phyloP scores from a whole-genome alignment of 257 asterid species.

The Paraleonurus japonicus region DNA sequence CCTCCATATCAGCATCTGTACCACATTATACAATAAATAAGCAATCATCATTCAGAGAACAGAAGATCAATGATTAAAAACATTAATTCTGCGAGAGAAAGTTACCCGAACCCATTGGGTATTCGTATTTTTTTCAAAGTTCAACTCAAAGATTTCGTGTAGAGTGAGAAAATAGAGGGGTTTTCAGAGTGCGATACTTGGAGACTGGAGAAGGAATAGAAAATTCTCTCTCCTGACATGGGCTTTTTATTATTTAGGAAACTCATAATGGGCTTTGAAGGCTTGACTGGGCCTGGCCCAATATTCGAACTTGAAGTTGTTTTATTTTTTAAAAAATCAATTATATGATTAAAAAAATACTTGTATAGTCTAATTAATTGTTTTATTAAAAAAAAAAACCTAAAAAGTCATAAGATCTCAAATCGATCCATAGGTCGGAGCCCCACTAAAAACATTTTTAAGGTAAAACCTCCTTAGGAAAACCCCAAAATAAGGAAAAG shows the following conservation, averaged over 20 bases:
- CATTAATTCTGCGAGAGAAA: background rate
- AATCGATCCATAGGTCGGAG: no score
- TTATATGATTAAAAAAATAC: no score
- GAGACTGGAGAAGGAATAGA: background rate
- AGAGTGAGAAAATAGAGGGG: slow-evolving; percentile 14
- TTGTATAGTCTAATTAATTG: no score
- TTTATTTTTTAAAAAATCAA: no score
- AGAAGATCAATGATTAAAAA: background rate
- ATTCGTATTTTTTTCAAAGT: background rate
- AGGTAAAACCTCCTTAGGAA: no score
- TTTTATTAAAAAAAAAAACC: no score
- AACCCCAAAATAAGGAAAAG: no score
- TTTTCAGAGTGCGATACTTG: background rate
- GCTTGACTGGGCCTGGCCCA: background rate
- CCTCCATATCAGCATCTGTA: slow-evolving; percentile 97
- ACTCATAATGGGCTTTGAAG: slow-evolving; percentile 10
- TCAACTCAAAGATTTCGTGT: slow-evolving; percentile 25
- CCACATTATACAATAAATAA: slow-evolving; percentile 9
- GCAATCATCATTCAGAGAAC: background rate
- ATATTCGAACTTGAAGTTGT: no score
- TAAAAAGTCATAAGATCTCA: no score
- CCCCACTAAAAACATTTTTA: no score
- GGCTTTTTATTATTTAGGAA: background rate
- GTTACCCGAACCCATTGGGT: slow-evolving; percentile 71
- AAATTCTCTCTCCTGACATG: background rate